Base-by-base conservation (phyloP, 169 alveolate species). In the Plasmodium vinckei region DNA sequence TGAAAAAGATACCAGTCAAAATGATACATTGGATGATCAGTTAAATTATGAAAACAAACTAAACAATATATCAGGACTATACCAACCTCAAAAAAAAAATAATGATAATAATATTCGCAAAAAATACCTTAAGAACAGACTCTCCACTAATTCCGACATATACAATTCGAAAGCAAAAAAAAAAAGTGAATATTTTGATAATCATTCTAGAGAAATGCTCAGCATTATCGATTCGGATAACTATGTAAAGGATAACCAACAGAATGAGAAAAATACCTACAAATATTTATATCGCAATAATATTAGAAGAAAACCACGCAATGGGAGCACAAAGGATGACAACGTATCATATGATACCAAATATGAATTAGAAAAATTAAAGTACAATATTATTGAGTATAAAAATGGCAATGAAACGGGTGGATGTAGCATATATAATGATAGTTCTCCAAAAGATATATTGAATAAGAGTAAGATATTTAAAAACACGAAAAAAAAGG, bases 321-420 rank as follows among this genome's bases (percentile, higher is more conserved):
- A n/a, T 51, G 0, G 6, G 2, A 51, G 9, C 7, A 33, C 42
- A 33, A 2, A 33, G 5, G 42, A 33, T 33, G 7, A 3, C 42
- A 33, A 33, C 42, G 3, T 33, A 33, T 3, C 47, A 72, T 6
- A 46, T 7, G 33, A 72, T 25, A 63, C 12, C 9, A 42, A 42
- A 42, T 6, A 72, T 42, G 60, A 44, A 15, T 56, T 15, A 27
- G 60, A 44, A 53, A 71, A 71, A 51, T 13, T 23, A 71, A 51
- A 71, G 21, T 71, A 23, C 60, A 47, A 68, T 27, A 46, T 69
- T 33, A 21, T 27, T 15, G 64, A 69, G 54, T 56, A n/a, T 27
- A 4, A 49, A 25, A 5, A 51, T 59, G 21, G 19, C 5, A 51
- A 51, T 51, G 59, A 51, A 33, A 33, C 42, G 42, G 7, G 3